Conservation (phyloP, 164 flowering plant genomes). For the Warburgia ugandensis region DNA sequence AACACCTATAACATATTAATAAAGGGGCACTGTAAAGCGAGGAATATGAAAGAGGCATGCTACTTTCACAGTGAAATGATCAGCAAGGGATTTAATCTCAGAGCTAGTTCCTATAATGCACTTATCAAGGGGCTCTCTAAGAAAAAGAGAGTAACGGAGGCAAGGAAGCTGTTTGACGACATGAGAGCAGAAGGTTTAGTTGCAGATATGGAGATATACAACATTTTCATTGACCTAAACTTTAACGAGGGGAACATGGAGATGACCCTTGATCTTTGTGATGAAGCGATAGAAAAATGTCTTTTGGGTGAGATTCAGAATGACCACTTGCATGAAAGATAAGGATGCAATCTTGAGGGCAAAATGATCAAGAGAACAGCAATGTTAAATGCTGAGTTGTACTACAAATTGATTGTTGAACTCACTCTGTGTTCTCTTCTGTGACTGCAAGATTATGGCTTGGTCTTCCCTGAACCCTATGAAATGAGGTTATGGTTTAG, state of each 20-base stretch:
- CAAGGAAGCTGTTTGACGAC: constrained; percentile 23
- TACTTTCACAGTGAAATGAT: constrained; percentile 23
- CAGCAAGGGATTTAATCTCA: constrained; percentile 23
- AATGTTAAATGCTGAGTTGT: too few relatives aligned
- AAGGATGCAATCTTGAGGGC: not conserved
- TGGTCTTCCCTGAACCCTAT: too few relatives aligned
- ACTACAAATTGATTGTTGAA: too few relatives aligned
- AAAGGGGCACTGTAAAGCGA: constrained; percentile 28
- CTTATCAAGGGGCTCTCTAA: constrained; percentile 28
- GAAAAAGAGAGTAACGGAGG: constrained; percentile 22
- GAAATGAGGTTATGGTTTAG: too few relatives aligned
- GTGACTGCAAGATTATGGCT: too few relatives aligned
- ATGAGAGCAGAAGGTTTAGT: constrained; percentile 20
- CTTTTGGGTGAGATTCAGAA: constrained; percentile 11
- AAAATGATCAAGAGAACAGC: constrained; percentile 13
- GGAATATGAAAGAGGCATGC: constrained; percentile 31
- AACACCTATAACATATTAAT: constrained; percentile 28
- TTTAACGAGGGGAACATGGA: constrained; percentile 22
- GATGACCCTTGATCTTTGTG: constrained; percentile 26
- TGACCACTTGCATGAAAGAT: constrained; percentile 5
- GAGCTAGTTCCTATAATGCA: constrained; percentile 22
- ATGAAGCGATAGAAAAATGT: constrained; percentile 25
- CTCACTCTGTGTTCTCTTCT: too few relatives aligned
- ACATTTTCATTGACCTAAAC: constrained; percentile 23
- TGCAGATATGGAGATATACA: constrained; percentile 19